Conservation (phyloP, 345 rosid species). For the Hypericum perforatum region DNA sequence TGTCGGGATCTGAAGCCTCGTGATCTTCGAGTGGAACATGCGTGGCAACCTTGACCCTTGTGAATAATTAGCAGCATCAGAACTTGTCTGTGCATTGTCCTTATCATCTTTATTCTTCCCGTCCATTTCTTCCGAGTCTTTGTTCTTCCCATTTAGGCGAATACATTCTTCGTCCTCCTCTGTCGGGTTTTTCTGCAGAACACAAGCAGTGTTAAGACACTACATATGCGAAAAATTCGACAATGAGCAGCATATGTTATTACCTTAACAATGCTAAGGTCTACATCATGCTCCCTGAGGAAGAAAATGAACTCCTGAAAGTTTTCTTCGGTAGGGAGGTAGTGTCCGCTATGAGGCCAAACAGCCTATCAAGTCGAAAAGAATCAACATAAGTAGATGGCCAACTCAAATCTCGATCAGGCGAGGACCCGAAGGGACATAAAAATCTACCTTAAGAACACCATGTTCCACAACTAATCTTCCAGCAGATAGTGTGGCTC, state of each 20-base stretch:
- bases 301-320: constrained; percentile 62
- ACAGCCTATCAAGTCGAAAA: constrained; percentile 40
- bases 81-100: constrained; percentile 13
- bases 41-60: constrained; percentile 19
- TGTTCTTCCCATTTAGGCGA: constrained; percentile 14
- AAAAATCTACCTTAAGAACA: constrained; percentile 41
- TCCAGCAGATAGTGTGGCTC: constrained; percentile 86
- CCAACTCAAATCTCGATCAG: background rate
- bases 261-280: constrained; percentile 56
- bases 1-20: constrained; percentile 32
- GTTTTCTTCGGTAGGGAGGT: constrained; percentile 93
- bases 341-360: constrained; percentile 98
- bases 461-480: constrained; percentile 61
- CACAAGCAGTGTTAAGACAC: too few species aligned
- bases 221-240: background rate
- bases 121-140: constrained; percentile 17
- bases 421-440: background rate
- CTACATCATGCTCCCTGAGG: constrained; percentile 56
- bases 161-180: constrained; percentile 45
- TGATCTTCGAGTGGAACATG: constrained; percentile 26
- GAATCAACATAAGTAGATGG: background rate
- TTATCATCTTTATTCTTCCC: constrained; percentile 10
- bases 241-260: background rate
- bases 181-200: constrained; percentile 49
- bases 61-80: constrained; percentile 8